Conservation (phyloP, 2,329 filamentous ascomycete genomes). For the Rutstroemia sp. region DNA sequence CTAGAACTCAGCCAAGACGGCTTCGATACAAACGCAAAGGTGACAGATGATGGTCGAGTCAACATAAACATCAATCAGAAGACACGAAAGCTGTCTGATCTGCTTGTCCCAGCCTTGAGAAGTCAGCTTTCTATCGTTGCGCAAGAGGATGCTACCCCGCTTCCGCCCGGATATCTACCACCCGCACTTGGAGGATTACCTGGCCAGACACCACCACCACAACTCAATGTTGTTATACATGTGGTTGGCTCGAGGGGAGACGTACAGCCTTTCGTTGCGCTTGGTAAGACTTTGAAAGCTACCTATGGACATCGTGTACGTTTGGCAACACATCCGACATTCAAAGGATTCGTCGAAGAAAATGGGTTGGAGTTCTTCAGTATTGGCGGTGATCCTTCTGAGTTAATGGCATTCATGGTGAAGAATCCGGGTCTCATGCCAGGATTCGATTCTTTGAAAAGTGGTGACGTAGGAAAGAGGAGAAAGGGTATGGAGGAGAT, state of each 20-base stretch:
- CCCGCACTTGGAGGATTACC: constrained; percentile 61
- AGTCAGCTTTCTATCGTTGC: constrained; percentile 37
- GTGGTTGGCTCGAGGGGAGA: constrained; percentile 69
- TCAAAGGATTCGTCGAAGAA: constrained; percentile 60
- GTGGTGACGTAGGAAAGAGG: constrained; percentile 68
- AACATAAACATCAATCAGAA: constrained; percentile 75
- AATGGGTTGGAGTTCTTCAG: constrained; percentile 68
- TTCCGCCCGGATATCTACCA: constrained; percentile 64
- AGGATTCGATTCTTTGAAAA: constrained; percentile 66
- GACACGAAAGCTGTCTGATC: constrained; percentile 54
- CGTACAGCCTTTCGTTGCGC: constrained; percentile 67
- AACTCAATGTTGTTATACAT: constrained; percentile 65
- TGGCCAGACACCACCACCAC: constrained; percentile 49
- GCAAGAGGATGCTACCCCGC: constrained; percentile 40
- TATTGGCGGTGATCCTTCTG: constrained; percentile 68
- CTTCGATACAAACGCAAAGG: constrained; percentile 52
- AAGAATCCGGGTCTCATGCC: constrained; percentile 84
- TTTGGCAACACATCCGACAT: constrained; percentile 64
- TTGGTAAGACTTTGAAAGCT: constrained; percentile 57
- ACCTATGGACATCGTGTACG: constrained; percentile 65
- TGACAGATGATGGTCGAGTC: constrained; percentile 68
- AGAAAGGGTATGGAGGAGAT: constrained; percentile 71
- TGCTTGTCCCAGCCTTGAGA: constrained; percentile 59
- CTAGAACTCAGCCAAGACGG: constrained; percentile 55
- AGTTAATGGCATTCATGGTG: constrained; percentile 86